Evolutionary conservation across 345 rosid species (phyloP).

Genomic region (Dipteronia dyeriana): DNA sequence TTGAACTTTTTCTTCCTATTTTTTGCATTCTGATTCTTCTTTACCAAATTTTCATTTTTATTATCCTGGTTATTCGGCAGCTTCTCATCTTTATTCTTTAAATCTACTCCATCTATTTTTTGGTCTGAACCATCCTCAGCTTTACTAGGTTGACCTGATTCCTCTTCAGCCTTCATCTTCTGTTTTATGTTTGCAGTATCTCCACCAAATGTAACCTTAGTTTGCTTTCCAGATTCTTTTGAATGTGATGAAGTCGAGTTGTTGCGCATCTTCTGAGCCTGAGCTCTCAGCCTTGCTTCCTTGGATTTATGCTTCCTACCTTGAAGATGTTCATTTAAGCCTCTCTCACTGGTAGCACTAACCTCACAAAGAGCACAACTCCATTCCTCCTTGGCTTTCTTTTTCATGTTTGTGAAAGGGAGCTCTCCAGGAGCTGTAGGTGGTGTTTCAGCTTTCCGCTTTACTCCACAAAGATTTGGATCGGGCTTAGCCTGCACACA

Average conservation of each 20-base stretch:
- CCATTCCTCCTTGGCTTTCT: slow-evolving; percentile 43
- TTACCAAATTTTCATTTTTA: slow-evolving; percentile 1
- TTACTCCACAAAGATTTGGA: slow-evolving; percentile 34
- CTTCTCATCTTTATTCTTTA: slow-evolving; percentile 13
- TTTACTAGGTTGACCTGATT: slow-evolving; percentile 16
- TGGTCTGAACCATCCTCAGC: slow-evolving; percentile 19
- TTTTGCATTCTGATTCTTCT: not conserved
- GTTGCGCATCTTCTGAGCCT: slow-evolving; percentile 16
- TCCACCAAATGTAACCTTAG: slow-evolving; percentile 1
- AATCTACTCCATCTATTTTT: slow-evolving; percentile 9
- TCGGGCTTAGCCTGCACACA: slow-evolving; percentile 55
- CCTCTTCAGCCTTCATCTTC: slow-evolving; percentile 3
- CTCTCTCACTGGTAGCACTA: slow-evolving; percentile 37
- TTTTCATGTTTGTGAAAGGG: slow-evolving; percentile 22
- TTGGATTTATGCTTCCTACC: slow-evolving; percentile 48
- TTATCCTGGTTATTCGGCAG: not conserved
- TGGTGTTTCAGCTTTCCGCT: slow-evolving; percentile 41
- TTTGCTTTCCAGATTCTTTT: slow-evolving; percentile 20
- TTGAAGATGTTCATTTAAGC: slow-evolving; percentile 40
- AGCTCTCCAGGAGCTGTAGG: slow-evolving; percentile 23
- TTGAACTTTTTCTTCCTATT: slow-evolving; percentile 20
- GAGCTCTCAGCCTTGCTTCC: slow-evolving; percentile 33
- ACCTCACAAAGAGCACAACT: slow-evolving; percentile 56
- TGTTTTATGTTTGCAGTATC: slow-evolving; percentile 10
- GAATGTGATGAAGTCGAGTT: not conserved